phyloP scores from a whole-genome alignment of 805 yeast genomes.

The Kurtzmaniella fragi region DNA sequence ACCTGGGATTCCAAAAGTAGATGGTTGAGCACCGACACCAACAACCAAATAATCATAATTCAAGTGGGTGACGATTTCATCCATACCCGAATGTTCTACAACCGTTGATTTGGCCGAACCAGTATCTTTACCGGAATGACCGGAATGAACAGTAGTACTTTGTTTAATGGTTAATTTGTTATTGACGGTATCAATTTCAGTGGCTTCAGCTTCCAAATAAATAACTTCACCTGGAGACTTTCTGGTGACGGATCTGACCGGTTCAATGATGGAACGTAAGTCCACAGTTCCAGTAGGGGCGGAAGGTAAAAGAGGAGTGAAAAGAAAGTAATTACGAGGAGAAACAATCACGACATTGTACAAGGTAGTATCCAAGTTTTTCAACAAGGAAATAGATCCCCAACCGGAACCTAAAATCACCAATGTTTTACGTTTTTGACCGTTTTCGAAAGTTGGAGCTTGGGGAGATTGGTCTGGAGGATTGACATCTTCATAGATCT shows the following conservation, averaged over 20 bases:
- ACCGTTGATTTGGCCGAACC: conserved; percentile 36
- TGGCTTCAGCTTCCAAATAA: conserved; percentile 89
- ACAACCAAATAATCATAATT: conserved; percentile 80
- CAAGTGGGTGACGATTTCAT: conserved; percentile 43
- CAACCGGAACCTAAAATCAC: conserved; percentile 89
- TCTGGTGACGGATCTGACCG: conserved; percentile 83
- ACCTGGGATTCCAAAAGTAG: conserved; percentile 94
- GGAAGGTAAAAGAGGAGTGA: conserved; percentile 94
- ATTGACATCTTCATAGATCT: conserved; percentile 56
- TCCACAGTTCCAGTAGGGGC: conserved; percentile 94
- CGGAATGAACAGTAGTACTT: conserved; percentile 50
- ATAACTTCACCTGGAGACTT: conserved; percentile 69
- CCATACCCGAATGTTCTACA: conserved; percentile 35
- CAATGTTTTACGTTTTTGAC: conserved; percentile 63
- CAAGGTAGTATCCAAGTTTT: conserved; percentile 76
- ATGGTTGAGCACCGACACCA: conserved; percentile 94
- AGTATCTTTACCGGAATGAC: conserved; percentile 49
- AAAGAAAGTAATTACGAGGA: conserved; percentile 91
- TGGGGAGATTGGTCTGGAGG: conserved; percentile 62
- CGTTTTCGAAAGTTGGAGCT: conserved; percentile 48
- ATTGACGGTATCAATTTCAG: conserved; percentile 67
- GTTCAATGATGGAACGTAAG: conserved; percentile 87
- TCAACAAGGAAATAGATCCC: conserved; percentile 86
- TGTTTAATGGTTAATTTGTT: conserved; percentile 64
- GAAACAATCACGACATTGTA: conserved; percentile 88